Evolutionary conservation across 129 eudicot genomes (phyloP), one percentile per base, ranked within the genome.

Genomic region (Lactuca sativa): DNA sequence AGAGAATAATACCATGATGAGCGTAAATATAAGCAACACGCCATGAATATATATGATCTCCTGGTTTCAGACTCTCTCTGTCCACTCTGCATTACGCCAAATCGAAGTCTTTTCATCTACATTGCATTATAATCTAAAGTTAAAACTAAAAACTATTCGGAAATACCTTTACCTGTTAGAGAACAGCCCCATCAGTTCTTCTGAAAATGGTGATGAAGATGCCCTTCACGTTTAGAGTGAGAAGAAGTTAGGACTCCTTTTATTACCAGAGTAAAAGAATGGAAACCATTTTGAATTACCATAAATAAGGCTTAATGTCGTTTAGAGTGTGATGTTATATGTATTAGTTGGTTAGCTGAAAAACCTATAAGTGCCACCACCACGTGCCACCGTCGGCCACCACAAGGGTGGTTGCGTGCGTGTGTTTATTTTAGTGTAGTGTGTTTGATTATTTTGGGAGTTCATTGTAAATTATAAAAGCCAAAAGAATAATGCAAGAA

Each of bases 31-130:
- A 92, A 56, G 95, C 95, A 15, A 88, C 59, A 14, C 97, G 87
- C 97, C 97, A 92, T 16, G 96, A 85, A 73, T 88, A 92, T 65
- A 91, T 88, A 70, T 91, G 97, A 91, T 91, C 97, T 34, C 97
- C 96, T 52, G 92, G 85, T 71, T 83, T 88, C 61, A 91, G 85
- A 75, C 85, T 82, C 75, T 73, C 79, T 65, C 86, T 75, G 18
- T 80, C 74, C 64, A 88, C 71, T 65, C 95, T 91, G 85, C 74
- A 49, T 3, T 34, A 40, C 6, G 43, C 7, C 44, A 37, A 18
- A n/a, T 34, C 17, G 72, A 36, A 17, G 33, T 21, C 3, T 5
- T 12, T 38, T 18, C 8, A 67, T 5, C 18, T 11, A 36, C n/a
- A 51, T 21, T 11, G 21, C n/a, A 51, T 21, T 9, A 58, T 14